Evolutionary conservation across 1,139 yeast genomes (phyloP), one percentile per base, ranked within the genome.

Genomic region (Diutina pseudorugosa): DNA sequence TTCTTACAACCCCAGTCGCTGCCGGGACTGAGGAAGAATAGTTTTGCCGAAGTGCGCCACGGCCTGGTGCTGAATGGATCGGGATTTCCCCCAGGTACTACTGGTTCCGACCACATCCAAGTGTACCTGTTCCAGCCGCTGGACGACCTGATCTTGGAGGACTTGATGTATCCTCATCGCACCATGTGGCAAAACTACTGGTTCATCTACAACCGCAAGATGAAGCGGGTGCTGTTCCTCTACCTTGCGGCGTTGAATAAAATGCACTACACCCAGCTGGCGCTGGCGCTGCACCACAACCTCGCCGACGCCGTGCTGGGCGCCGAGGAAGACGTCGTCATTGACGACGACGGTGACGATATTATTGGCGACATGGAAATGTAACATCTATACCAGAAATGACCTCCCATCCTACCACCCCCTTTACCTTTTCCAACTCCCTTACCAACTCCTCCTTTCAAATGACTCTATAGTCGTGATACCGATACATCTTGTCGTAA

Each of bases 181-280:
- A 79, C 85, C 1, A 72, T 86, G 68, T 93, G 98, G 98, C 85
- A 93, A 44, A 76, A 84, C 63, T 88, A 88, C 75, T 93, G 95
- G 85, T 93, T 93, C 65, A 82, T 93, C 52, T 90, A 87, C 68
- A 93, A 89, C 69, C 90, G 88, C 67, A 86, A 88, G 62, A 81
- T 86, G 67, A 93, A 91, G 69, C 77, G 98, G 57, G 98, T 93
- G 3, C 89, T 95, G 1, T 93, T 86, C 63, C 66, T 93, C 33
- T 87, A 89, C 61, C 63, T 75, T 54, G 71, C 71, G 4, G 79
- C 77, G 1, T 69, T 74, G 52, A 73, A 73, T 55, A 69, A 71
- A 56, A 63, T 69, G 11, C 77, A 74, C 58, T 70, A 69, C 56
- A 18, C n/a, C 20, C 18, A 7, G 18, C 27, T 12, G 12, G 43